Percentiles rank a stretch among this genome's conserved stretches.
Conservation (phyloP, 163 green algal genomes). For the Chloromonas sp. region DNA sequence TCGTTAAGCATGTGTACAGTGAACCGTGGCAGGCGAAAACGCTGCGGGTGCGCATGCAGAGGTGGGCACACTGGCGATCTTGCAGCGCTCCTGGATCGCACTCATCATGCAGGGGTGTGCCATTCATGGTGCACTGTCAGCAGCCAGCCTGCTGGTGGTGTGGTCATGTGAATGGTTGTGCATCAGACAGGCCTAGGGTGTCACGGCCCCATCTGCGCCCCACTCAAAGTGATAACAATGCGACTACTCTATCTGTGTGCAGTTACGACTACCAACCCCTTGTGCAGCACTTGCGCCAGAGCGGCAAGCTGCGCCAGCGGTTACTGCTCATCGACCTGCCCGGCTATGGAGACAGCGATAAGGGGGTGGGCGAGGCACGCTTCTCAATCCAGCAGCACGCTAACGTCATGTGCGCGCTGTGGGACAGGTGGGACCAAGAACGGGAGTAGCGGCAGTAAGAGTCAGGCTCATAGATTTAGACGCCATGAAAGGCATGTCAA, state of each 20-base stretch:
- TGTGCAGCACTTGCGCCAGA: neutral
- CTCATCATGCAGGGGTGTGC: neutral
- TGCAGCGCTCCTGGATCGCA: neutral
- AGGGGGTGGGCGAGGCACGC: conserved; percentile 2
- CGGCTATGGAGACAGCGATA: neutral
- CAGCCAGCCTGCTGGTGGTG: neutral
- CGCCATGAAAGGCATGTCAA: neutral
- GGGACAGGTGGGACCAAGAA: neutral
- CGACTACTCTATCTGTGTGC: neutral
- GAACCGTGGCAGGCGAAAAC: neutral
- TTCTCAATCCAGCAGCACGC: conserved; percentile 1
- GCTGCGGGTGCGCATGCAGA: neutral
- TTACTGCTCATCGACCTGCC: neutral
- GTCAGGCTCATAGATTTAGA: neutral
- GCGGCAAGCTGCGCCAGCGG: neutral
- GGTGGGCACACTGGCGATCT: neutral
- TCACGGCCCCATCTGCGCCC: neutral
- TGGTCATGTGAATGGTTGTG: too few species aligned
- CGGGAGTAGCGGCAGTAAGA: neutral
- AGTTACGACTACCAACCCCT: neutral
- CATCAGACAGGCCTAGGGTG: too few species aligned
- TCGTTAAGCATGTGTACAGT: neutral
- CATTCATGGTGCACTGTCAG: neutral
- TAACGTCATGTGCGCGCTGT: neutral
- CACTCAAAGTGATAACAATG: neutral